Percentiles rank a stretch among this genome's conserved stretches.
phyloP scores from a whole-genome alignment of 2,329 filamentous ascomycete species.

The Alternaria ethzedia region DNA sequence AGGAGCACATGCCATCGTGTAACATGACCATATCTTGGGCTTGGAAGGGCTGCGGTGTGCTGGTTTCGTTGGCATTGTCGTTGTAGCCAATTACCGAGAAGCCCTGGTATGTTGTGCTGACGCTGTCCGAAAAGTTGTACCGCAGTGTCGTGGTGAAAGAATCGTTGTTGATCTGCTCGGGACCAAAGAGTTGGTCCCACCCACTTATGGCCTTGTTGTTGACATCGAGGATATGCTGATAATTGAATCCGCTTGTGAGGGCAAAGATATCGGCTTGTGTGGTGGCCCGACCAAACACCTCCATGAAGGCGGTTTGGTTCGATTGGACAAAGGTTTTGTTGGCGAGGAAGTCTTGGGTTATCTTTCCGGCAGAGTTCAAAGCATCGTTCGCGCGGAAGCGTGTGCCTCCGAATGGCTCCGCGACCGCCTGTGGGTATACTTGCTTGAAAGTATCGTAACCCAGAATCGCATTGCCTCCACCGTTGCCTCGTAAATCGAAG shows the following conservation, averaged over 20 bases:
- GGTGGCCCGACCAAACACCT: constrained; percentile 31
- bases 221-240: constrained; percentile 38
- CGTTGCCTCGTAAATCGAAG: constrained; percentile 68
- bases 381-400: constrained; percentile 56
- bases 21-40: constrained; percentile 51
- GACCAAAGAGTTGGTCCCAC: constrained; percentile 49
- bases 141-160: constrained; percentile 45
- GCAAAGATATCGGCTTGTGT: constrained; percentile 31
- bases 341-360: constrained; percentile 37
- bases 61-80: constrained; percentile 37
- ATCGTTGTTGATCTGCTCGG: constrained; percentile 39
- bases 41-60: constrained; percentile 45
- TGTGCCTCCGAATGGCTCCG: constrained; percentile 53
- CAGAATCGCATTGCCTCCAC: constrained; percentile 58
- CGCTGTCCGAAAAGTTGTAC: constrained; percentile 46
- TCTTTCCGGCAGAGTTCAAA: constrained; percentile 43
- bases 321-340: constrained; percentile 38
- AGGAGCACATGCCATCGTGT: constrained; percentile 55
- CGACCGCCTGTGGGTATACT: constrained; percentile 56
- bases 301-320: constrained; percentile 34
- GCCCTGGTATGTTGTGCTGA: constrained; percentile 36
- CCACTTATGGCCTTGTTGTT: constrained; percentile 37
- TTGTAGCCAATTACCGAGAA: constrained; percentile 42
- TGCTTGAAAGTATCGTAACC: constrained; percentile 59
- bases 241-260: constrained; percentile 41